Evolutionary conservation across 352 stramenopile species (phyloP), one percentile per base, ranked within the genome.

Genomic region (Peronosclerospora sorghi): DNA sequence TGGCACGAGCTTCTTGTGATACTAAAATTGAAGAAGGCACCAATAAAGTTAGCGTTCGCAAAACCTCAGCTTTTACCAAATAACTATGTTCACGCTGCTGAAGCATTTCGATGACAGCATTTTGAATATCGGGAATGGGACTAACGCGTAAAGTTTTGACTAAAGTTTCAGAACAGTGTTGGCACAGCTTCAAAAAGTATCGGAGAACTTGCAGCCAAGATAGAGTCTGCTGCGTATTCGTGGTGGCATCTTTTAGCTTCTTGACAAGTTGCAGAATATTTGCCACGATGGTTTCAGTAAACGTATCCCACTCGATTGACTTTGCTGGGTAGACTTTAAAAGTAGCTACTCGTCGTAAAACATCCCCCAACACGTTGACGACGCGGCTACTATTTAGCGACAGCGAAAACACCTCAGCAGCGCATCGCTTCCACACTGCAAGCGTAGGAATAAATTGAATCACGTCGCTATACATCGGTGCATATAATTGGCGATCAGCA

Each of bases 31-130:
- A 56, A 19, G 40, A 41, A 18, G 56, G 54, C 12, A 48, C 58
- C 13, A 82, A 37, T 2, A 48, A 48, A 20, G 59, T 48, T 1
- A 88, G 17, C 14, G 83, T 54, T 1, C 56, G 51, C 10, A 91
- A 54, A 14, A 63, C 58, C 10, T 81, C 70, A 17, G 54, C 54
- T 47, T 91, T 91, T 4, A 75, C 65, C 20, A 83, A 57, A 36
- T 81, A 80, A 14, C 60, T 74, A 9, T 53, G 52, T 5, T 56
- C 59, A 13, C 55, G 48, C 4, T 59, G 51, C 7, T 51, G 64
- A 4, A 88, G 50, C 15, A 84, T 35, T 2, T 38, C 17, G 15
- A 80, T 35, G 7, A 70, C 35, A 1, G 53, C 51, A 41, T 53
- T 24, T 20, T 58, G 59, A 19, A 86, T 64, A 15, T 73, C 62